Conservation (phyloP, 805 yeast genomes). For the Gaillardinia entomophila region DNA sequence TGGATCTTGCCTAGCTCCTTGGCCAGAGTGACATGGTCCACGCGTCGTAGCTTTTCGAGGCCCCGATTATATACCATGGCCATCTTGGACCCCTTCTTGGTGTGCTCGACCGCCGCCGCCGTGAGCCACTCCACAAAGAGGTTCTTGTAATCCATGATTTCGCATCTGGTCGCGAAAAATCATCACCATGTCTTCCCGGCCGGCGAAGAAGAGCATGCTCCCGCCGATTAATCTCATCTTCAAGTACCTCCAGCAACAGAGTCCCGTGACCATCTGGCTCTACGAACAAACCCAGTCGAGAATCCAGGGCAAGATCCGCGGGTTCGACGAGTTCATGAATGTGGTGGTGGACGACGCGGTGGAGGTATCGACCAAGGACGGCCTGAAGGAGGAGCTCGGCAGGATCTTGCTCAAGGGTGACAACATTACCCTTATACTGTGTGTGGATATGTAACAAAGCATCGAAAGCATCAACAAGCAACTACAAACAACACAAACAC, state of each 20-base stretch:
- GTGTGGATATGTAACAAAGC: conserved; percentile 31
- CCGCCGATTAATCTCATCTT: conserved; percentile 93
- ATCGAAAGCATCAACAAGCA: too few relatives aligned
- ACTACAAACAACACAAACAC: too few relatives aligned
- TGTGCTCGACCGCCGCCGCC: conserved; percentile 42
- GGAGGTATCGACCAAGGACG: conserved; percentile 55
- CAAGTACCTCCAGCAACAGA: conserved; percentile 77
- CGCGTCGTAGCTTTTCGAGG: conserved; percentile 41
- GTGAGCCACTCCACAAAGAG: conserved; percentile 56
- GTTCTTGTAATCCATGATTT: conserved; percentile 45
- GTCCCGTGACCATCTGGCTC: conserved; percentile 79
- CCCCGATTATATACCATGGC: conserved; percentile 55
- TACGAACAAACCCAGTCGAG: conserved; percentile 76
- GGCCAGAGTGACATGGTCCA: conserved; percentile 47
- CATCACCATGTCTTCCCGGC: conserved; percentile 4
- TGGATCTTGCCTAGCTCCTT: conserved; percentile 53
- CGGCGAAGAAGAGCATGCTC: conserved; percentile 39
- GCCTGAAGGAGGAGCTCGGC: conserved; percentile 54
- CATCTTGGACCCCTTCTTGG: conserved; percentile 44
- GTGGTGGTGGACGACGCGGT: conserved; percentile 53
- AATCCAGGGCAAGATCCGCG: conserved; percentile 78
- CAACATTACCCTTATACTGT: conserved; percentile 70
- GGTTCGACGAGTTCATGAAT: conserved; percentile 98
- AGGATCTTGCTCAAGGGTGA: conserved; percentile 86
- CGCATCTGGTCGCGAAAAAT: too few relatives aligned